A percentile compares a stretch with the other conserved stretches of the same genome.
Evolutionary conservation across 176 grass and related monocot species (phyloP).

Genomic region (Hyparrhenia diplandra): DNA sequence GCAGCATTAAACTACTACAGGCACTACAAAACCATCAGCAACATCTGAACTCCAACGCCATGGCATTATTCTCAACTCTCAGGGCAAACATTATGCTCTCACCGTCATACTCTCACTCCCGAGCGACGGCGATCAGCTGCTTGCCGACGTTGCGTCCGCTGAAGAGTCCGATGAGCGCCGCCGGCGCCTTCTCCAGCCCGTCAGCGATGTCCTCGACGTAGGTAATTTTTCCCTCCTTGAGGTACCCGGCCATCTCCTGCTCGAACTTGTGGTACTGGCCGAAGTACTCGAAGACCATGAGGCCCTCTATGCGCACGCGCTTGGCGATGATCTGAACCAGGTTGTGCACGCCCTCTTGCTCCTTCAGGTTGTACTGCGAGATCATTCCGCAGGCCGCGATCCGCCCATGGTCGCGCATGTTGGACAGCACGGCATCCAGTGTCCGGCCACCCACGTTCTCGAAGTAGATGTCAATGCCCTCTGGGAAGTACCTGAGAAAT

Average conservation of each 20-base stretch:
- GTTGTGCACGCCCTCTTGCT: constrained; percentile 24
- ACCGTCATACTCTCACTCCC: background rate
- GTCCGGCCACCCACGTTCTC: constrained; percentile 59
- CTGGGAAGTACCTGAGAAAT: constrained; percentile 37
- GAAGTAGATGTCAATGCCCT: constrained; percentile 69
- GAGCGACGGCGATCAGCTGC: constrained; percentile 19
- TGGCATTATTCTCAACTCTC: no score
- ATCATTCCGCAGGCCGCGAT: constrained; percentile 49
- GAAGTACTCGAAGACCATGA: constrained; percentile 30
- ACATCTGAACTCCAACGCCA: no score
- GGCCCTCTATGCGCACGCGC: constrained; percentile 44
- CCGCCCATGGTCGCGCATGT: constrained; percentile 37
- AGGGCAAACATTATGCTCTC: no score
- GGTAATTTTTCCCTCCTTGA: constrained; percentile 30
- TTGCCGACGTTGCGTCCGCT: constrained; percentile 32
- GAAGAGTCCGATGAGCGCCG: constrained; percentile 33
- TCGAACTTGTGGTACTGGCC: constrained; percentile 27
- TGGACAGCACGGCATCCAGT: constrained; percentile 48
- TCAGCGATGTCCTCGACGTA: constrained; percentile 38
- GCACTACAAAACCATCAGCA: no score
- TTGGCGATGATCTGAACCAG: constrained; percentile 11
- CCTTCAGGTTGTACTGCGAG: constrained; percentile 49
- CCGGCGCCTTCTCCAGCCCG: constrained; percentile 40
- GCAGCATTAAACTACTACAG: no score
- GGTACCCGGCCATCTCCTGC: constrained; percentile 20